Base-by-base conservation (phyloP, 106 monocot species). In the Xerophyta viscosa region DNA sequence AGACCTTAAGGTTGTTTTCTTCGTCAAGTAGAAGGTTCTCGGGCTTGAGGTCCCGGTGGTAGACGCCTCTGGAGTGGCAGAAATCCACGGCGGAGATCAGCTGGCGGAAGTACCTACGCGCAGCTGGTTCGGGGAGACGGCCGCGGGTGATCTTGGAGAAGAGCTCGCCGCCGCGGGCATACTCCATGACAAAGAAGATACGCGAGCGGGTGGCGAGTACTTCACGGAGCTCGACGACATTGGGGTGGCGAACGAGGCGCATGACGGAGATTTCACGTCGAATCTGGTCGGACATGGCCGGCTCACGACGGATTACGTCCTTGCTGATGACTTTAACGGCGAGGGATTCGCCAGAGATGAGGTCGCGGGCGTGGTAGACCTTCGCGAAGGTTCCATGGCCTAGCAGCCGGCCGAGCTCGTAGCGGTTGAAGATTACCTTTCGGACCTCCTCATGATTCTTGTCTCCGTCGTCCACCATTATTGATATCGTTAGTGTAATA, bases 371-470 rank as follows among this genome's bases (percentile, higher is more conserved):
- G 21, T 59, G 24, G 63, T 68, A 75, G 4, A 75, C 75, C 46
- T 75, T 68, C 21, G 63, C 75, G 68, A 75, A 75, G 15, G 68
- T 68, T 37, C 75, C 75, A 21, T 58, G 29, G 30, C 75, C 75
- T 18, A 75, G 68, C 2, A 75, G 52, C 13, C 68, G 56, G 1
- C 68, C 68, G 51, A 75, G 55, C 63, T 75, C 68, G 58, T 75
- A 75, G 51, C 57, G 28, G 3, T 52, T 50, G 27, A 74, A 51
- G 15, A 73, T 20, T 4, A 64, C 1, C 22, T 43, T 64, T 23
- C 54, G 41, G 2, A 26, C 50, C 11, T 37, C 5, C 1, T 18
- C 51, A 33, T 33, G 7, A 6, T 33, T 33, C 33, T 33, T 11
- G 11, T 33, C n/a, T n/a, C n/a, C n/a, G n/a, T n/a, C n/a, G n/a